A percentile compares a stretch with the other conserved stretches of the same genome.
phyloP scores from a whole-genome alignment of 2,329 filamentous ascomycete species.

The Sporothrix schenckii region DNA sequence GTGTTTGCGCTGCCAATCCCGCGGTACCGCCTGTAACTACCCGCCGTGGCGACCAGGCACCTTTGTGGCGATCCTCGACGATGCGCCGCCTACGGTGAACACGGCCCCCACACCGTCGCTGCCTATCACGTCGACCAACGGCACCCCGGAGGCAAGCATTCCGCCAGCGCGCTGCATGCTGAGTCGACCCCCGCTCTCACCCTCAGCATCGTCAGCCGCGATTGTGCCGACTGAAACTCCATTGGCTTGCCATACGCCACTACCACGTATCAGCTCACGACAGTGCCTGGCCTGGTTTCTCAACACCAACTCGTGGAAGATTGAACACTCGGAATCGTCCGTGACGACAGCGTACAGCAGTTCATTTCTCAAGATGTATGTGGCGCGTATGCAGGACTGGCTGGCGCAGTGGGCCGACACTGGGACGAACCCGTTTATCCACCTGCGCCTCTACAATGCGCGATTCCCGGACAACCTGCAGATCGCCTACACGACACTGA shows the following conservation, averaged over 20 bases:
- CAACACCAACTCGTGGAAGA: slow-evolving; percentile 34
- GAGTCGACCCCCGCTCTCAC: background rate
- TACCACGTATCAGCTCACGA: background rate
- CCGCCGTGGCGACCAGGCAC: slow-evolving; percentile 30
- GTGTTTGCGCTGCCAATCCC: slow-evolving; percentile 38
- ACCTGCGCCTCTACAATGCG: slow-evolving; percentile 39
- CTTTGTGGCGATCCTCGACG: slow-evolving; percentile 16
- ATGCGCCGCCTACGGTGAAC: background rate
- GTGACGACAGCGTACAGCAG: background rate
- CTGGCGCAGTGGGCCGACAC: slow-evolving; percentile 39
- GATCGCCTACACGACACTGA: slow-evolving; percentile 40
- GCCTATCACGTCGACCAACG: background rate
- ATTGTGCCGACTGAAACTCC: background rate
- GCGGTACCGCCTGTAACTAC: slow-evolving; percentile 37
- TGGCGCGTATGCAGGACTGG: slow-evolving; percentile 37
- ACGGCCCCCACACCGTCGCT: background rate
- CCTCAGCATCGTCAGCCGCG: too few species aligned
- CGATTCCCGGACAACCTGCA: slow-evolving; percentile 40
- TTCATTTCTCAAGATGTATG: slow-evolving; percentile 30
- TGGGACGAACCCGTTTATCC: slow-evolving; percentile 43
- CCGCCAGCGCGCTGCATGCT: background rate
- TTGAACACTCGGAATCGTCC: slow-evolving; percentile 30
- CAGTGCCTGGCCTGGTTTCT: slow-evolving; percentile 35
- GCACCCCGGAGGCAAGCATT: background rate
- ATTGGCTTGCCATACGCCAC: background rate